These are phyloP conservation scores for Arthrobotrys pseudoclavata DNA, from an alignment of 2,329 filamentous ascomycete genomes.

Conservation along the genomic window DNA sequence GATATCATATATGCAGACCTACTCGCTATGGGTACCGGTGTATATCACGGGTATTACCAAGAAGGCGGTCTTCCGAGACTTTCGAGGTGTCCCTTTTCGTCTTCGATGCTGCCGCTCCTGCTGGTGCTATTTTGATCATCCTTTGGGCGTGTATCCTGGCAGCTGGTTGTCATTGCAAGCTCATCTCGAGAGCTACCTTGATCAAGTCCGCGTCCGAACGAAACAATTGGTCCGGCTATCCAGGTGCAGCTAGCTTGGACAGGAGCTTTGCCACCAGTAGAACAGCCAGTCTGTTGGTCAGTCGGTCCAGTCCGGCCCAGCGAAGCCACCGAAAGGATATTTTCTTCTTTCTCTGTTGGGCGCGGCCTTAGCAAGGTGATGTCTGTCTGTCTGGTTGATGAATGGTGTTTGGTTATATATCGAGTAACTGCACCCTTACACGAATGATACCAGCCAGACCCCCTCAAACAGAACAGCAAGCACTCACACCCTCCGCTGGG, in stretches of 20 bases:
- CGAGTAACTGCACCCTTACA: slow-evolving; percentile 44
- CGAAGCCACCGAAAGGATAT: slow-evolving; percentile 26
- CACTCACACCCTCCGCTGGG: slow-evolving; percentile 57
- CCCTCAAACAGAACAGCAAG: slow-evolving; percentile 23
- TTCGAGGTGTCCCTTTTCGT: not conserved
- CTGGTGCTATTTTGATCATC: slow-evolving; percentile 35
- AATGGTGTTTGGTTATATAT: slow-evolving; percentile 37
- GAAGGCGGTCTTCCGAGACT: not conserved
- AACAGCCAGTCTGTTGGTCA: slow-evolving; percentile 9
- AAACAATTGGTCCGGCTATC: slow-evolving; percentile 42
- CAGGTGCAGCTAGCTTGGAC: slow-evolving; percentile 19
- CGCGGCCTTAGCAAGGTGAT: not conserved
- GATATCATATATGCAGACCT: slow-evolving; percentile 13
- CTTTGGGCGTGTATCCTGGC: slow-evolving; percentile 4
- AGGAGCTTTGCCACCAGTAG: slow-evolving; percentile 38
- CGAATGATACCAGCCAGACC: slow-evolving; percentile 23
- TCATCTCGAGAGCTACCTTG: slow-evolving; percentile 34
- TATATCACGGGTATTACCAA: slow-evolving; percentile 30
- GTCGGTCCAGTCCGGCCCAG: not conserved
- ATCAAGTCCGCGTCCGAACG: slow-evolving; percentile 25
- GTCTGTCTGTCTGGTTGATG: not conserved
- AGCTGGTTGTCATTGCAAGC: slow-evolving; percentile 11
- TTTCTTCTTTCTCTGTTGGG: slow-evolving; percentile 13
- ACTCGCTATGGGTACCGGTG: slow-evolving; percentile 11
- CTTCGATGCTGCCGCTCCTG: slow-evolving; percentile 2